Evolutionary conservation across 345 rosid genomes (phyloP), one percentile per base, ranked within the genome.

Genomic region (Rhodamnia argentea): DNA sequence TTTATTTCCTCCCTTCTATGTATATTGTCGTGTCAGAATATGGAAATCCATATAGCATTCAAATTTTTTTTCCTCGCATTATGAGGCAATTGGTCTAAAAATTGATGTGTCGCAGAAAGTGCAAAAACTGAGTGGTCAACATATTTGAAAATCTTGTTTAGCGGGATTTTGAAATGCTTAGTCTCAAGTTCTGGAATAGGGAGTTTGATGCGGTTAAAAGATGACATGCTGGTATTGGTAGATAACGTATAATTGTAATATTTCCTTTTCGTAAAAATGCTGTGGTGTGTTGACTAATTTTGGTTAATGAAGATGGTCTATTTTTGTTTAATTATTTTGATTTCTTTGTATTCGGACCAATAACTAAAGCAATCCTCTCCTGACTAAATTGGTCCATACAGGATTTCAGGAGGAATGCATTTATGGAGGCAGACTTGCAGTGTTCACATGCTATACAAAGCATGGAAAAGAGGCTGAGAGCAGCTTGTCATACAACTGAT

Each of bases 401-500:
- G 99, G 99, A 96, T 85, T 93, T 93, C 88, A 96, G 91, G 89
- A 94, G 89, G 89, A 95, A 91, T 84, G 94, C 94, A 11, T 96
- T 90, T 88, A 92, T 95, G 98, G 96, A 98, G 89, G 99, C 99
- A 86, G 99, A 98, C 78, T 44, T 94, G 89, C 91, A 53, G 78
- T 96, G 99, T 89, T 92, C 97, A 83, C 92, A 86, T 88, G 62
- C 93, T 82, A 90, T 96, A 52, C 99, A 94, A 87, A 93, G 93
- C 75, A 96, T 98, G 99, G 99, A 95, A 89, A 94, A 92, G 93
- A 94, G 93, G 87, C 91, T 98, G 86, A 92, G 98, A 89, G 92
- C 97, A 89, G 99, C 98, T 87, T 98, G 99, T 87, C 95, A 96
- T 91, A 91, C 97, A 88, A 90, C 97, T 85, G 93, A 93, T 91